Evolutionary conservation across 139 green algal species (phyloP), one percentile per base, ranked within the genome.

Genomic region (Chlamydomonas incerta): DNA sequence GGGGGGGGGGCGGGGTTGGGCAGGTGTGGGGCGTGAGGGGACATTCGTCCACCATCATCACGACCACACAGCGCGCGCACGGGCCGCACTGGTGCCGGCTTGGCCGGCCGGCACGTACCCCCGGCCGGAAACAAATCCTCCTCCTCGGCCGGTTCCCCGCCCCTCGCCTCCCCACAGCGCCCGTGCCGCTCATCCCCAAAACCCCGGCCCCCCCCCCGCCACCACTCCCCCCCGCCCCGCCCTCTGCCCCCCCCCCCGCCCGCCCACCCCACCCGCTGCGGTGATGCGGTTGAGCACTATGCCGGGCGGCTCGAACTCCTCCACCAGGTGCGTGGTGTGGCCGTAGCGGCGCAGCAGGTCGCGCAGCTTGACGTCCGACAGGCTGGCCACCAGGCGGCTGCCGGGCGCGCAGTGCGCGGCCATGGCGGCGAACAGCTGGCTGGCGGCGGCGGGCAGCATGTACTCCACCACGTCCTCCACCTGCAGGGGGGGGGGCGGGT

Each of bases 381-480:
- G 87, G 0, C 65, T 77, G 76, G 63, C 72, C 47, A 90, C 55
- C 52, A 87, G 63, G 37, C 74, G 80, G n/a, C n/a, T 66, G 33
- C 77, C 77, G 46, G 74, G 63, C 41, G 71, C 69, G 79, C 86
- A 89, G 67, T 74, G 55, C 13, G 28, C 37, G 24, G 83, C 74
- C 58, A 90, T 83, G 35, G 50, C 20, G n/a, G 87, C 80, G 55
- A 90, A 90, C 80, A 90, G 81, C 62, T 75, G 52, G 0, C 46
- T 70, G 17, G 73, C 73, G n/a, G 85, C 80, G 66, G 85, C 65
- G 18, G 87, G 87, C 29, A 90, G 71, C 71, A 90, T 83, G 67
- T 90, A 90, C 80, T 90, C 87, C 35, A 90, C 87, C 10, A 90
- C 87, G 69, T 90, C 87, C 72, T 90, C 87, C 21, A 90, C 70